A percentile compares a stretch with the other conserved stretches of the same genome.
These are phyloP conservation scores for Gloeostereum incarnatum DNA, from an alignment of 768 basidiomycete genomes.

Conservation along the genomic window DNA sequence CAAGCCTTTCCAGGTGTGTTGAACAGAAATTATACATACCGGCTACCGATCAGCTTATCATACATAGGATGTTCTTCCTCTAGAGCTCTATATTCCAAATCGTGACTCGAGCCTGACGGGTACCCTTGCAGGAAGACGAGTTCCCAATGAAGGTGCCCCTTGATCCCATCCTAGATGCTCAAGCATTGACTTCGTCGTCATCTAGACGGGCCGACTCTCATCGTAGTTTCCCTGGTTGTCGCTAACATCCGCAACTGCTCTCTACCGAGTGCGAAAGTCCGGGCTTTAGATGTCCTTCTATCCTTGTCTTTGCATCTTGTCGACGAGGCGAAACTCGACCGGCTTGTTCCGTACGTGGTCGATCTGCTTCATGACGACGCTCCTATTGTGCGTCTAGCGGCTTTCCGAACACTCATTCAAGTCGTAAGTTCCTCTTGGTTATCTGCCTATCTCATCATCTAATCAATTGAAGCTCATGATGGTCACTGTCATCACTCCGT, in stretches of 20 bases:
- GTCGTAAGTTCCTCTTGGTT: constrained; percentile 41
- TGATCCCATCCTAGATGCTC: background rate
- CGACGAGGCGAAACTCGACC: constrained; percentile 92
- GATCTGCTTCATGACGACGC: constrained; percentile 83
- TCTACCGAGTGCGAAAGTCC: constrained; percentile 79
- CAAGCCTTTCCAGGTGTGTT: constrained; percentile 53
- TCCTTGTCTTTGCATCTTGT: constrained; percentile 75
- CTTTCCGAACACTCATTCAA: constrained; percentile 73
- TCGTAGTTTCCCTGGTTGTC: constrained; percentile 80
- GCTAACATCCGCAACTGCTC: constrained; percentile 85
- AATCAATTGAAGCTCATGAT: constrained; percentile 25
- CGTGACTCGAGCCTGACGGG: constrained; percentile 29
- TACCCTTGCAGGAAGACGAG: background rate
- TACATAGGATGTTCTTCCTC: constrained; percentile 63
- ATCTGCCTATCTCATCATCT: constrained; percentile 1
- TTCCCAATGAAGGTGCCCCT: background rate
- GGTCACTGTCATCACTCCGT: constrained; percentile 81
- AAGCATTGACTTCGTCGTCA: too few relatives aligned
- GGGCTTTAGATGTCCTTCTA: constrained; percentile 79
- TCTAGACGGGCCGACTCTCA: constrained; percentile 80
- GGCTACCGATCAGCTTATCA: constrained; percentile 1
- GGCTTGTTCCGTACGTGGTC: constrained; percentile 87
- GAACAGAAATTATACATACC: background rate
- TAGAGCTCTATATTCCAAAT: constrained; percentile 43
- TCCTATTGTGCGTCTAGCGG: constrained; percentile 72